phyloP scores from a whole-genome alignment of 208 protist genomes.

The Trypanosoma lewisi region DNA sequence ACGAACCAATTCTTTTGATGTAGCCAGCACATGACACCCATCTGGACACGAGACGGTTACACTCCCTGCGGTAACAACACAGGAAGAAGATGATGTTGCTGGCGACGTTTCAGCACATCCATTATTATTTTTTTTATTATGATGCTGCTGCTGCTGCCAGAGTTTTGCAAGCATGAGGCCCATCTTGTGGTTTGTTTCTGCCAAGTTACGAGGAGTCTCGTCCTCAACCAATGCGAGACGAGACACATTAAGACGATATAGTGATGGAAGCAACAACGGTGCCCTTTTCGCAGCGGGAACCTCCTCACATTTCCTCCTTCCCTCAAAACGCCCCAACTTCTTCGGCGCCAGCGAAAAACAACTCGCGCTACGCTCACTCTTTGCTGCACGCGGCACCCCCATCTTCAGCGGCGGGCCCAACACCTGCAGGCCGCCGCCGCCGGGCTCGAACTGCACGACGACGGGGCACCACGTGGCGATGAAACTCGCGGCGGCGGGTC shows the following conservation, averaged over 20 bases:
- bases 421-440: slow-evolving; percentile 61
- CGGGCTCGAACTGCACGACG: slow-evolving; percentile 56
- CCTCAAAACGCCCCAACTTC: slow-evolving; percentile 18
- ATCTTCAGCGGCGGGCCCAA: slow-evolving; percentile 51
- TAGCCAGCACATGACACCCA: not conserved
- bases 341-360: not conserved
- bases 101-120: not conserved
- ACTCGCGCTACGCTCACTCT: not conserved
- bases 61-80: slow-evolving; percentile 3
- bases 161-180: slow-evolving; percentile 2
- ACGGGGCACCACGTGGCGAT: slow-evolving; percentile 44
- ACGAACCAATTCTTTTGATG: slow-evolving; percentile 6
- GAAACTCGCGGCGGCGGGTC: slow-evolving; percentile 36
- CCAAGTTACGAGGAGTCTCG: slow-evolving; percentile 8
- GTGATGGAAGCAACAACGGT: not conserved
- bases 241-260: slow-evolving; percentile 29
- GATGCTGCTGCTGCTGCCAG: slow-evolving; percentile 19
- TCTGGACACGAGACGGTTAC: slow-evolving; percentile 4
- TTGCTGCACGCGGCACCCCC: slow-evolving; percentile 4
- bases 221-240: slow-evolving; percentile 17
- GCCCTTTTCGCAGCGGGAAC: too few species aligned
- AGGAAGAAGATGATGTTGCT: not conserved
- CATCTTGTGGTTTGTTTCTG: not conserved
- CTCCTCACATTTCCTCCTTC: too few species aligned
- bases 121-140: too few species aligned